phyloP scores from a whole-genome alignment of 441 rosid genomes.

The Breynia disticha region DNA sequence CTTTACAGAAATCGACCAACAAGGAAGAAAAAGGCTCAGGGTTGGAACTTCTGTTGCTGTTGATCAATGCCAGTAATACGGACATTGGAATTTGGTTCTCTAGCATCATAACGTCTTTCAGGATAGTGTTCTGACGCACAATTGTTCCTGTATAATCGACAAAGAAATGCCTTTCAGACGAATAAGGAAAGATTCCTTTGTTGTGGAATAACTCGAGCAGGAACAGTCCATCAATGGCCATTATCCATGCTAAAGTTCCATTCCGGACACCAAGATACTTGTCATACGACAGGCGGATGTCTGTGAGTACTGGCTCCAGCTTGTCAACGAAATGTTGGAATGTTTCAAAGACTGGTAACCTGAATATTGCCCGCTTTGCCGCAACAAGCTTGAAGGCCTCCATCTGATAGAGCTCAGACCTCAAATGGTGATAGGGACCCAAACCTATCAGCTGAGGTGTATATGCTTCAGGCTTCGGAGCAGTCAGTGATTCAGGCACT shows the following conservation, averaged over 20 bases:
- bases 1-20: no score
- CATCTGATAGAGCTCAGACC: constrained; percentile 6
- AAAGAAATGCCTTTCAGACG: no score
- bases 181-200: not conserved
- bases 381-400: constrained; percentile 7
- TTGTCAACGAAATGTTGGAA: no score
- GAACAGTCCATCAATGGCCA: constrained; percentile 9
- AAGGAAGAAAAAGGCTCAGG: no score
- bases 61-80: no score
- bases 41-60: no score
- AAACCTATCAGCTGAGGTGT: constrained; percentile 8
- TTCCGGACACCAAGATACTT: not conserved
- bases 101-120: constrained; percentile 13
- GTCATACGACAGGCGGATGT: constrained; percentile 4
- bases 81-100: constrained; percentile 19
- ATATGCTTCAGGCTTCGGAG: constrained; percentile 8
- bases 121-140: no score
- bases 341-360: no score
- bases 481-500: constrained; percentile 1
- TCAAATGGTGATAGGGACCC: constrained; percentile 14
- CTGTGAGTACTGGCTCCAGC: no score
- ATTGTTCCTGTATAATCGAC: no score
- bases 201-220: constrained; percentile 1
- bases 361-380: no score
- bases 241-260: constrained; percentile 9